A percentile compares a stretch with the other conserved stretches of the same genome.
Conservation (phyloP, 768 basidiomycete genomes). For the Trametes maxima region DNA sequence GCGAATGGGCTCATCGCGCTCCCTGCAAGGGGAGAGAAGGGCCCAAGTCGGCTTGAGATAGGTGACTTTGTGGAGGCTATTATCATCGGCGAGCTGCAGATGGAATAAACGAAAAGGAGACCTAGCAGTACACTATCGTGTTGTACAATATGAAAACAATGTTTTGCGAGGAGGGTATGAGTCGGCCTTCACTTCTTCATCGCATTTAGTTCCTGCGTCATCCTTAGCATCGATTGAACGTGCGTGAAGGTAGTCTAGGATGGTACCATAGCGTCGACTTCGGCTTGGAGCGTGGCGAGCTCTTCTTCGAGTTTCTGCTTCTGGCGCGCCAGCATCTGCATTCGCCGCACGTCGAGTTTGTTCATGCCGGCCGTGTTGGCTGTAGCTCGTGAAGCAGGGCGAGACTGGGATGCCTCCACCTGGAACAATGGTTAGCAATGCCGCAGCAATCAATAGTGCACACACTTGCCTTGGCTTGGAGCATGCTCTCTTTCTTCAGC, state of each 20-base stretch:
- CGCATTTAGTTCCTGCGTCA: constrained; percentile 26
- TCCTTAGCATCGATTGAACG: not conserved
- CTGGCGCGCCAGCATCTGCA: constrained; percentile 67
- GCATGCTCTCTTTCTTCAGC: constrained; percentile 59
- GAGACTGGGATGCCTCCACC: constrained; percentile 57
- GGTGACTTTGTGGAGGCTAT: constrained; percentile 65
- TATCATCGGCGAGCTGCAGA: constrained; percentile 66
- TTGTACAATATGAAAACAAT: constrained; percentile 13
- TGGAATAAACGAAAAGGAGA: constrained; percentile 21
- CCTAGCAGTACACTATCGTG: constrained; percentile 7
- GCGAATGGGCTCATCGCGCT: constrained; percentile 80
- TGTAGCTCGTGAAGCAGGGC: constrained; percentile 42
- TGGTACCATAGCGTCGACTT: constrained; percentile 59
- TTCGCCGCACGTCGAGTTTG: constrained; percentile 66
- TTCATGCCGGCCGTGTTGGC: constrained; percentile 55
- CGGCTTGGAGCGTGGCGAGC: constrained; percentile 57
- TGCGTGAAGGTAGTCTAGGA: not conserved
- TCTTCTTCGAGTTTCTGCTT: constrained; percentile 70
- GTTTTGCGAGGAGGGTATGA: not conserved
- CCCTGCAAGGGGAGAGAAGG: constrained; percentile 45
- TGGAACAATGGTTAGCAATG: constrained; percentile 28
- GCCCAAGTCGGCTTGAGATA: constrained; percentile 43
- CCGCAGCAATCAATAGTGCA: not conserved
- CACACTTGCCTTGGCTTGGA: constrained; percentile 62
- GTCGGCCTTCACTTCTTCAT: constrained; percentile 28